phyloP scores from a whole-genome alignment of 805 yeast genomes.

The Yamadazyma tumulicola region DNA sequence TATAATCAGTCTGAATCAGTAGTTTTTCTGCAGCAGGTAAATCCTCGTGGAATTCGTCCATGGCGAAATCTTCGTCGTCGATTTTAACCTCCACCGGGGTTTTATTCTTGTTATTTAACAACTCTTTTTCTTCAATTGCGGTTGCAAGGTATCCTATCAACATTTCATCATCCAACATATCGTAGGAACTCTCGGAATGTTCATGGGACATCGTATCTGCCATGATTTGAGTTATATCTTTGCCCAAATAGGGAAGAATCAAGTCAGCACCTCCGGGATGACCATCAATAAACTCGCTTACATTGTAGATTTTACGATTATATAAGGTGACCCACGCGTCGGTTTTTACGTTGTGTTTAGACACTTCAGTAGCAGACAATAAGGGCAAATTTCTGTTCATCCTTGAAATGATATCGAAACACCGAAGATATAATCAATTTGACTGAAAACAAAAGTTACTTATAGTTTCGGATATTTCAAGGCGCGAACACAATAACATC shows the following conservation, averaged over 20 bases:
- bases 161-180: conserved; percentile 76
- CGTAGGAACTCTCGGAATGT: conserved; percentile 84
- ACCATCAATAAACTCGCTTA: conserved; percentile 66
- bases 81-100: conserved; percentile 55
- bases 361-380: conserved; percentile 51
- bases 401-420: not conserved
- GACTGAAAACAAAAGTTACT: too few species aligned
- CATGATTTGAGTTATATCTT: conserved; percentile 68
- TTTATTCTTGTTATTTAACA: conserved; percentile 57
- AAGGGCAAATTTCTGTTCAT: conserved; percentile 50
- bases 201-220: conserved; percentile 69
- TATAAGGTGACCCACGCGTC: conserved; percentile 82
- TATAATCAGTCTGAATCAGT: conserved; percentile 74
- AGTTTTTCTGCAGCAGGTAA: conserved; percentile 73
- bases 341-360: conserved; percentile 45
- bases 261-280: conserved; percentile 69
- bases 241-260: conserved; percentile 56
- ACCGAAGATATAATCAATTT: too few species aligned
- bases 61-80: conserved; percentile 22
- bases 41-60: conserved; percentile 49
- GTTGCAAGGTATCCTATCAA: conserved; percentile 83
- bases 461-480: too few species aligned
- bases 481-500: too few species aligned
- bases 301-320: conserved; percentile 79
- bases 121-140: conserved; percentile 67